phyloP scores from a whole-genome alignment of 2,329 filamentous ascomycete species.

The Arthrobotrys megalospora region DNA sequence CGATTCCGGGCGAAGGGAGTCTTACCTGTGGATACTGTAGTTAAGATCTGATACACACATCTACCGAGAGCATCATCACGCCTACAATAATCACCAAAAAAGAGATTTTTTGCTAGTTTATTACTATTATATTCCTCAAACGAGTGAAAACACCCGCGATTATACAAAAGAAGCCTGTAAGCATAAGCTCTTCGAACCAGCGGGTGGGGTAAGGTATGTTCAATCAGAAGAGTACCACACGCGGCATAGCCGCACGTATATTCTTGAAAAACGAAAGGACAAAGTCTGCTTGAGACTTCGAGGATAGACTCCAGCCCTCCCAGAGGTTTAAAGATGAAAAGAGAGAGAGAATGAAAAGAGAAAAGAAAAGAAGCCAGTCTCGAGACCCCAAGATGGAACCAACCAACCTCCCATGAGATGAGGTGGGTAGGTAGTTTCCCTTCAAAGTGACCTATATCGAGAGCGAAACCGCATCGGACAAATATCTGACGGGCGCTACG shows the following conservation, averaged over 20 bases:
- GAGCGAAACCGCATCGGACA: slow-evolving; percentile 27
- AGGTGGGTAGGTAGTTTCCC: background rate
- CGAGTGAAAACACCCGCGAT: slow-evolving; percentile 44
- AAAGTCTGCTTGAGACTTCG: slow-evolving; percentile 40
- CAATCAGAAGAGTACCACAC: slow-evolving; percentile 8
- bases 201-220: slow-evolving; percentile 19
- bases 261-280: slow-evolving; percentile 30
- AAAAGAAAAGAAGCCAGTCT: slow-evolving; percentile 13
- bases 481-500: slow-evolving; percentile 22
- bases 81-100: background rate
- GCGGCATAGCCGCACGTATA: slow-evolving; percentile 15
- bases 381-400: slow-evolving; percentile 1
- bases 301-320: slow-evolving; percentile 38
- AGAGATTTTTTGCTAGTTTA: background rate
- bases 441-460: slow-evolving; percentile 12
- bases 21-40: background rate
- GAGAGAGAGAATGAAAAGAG: slow-evolving; percentile 13
- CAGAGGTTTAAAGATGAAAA: slow-evolving; percentile 20
- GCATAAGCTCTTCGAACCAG: slow-evolving; percentile 25
- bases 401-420: slow-evolving; percentile 17
- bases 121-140: slow-evolving; percentile 46
- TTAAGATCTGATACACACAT: background rate
- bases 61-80: background rate
- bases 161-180: slow-evolving; percentile 22
- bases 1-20: background rate